phyloP scores from a whole-genome alignment of 1,284 basidiomycete species.

The Irpex sp. region DNA sequence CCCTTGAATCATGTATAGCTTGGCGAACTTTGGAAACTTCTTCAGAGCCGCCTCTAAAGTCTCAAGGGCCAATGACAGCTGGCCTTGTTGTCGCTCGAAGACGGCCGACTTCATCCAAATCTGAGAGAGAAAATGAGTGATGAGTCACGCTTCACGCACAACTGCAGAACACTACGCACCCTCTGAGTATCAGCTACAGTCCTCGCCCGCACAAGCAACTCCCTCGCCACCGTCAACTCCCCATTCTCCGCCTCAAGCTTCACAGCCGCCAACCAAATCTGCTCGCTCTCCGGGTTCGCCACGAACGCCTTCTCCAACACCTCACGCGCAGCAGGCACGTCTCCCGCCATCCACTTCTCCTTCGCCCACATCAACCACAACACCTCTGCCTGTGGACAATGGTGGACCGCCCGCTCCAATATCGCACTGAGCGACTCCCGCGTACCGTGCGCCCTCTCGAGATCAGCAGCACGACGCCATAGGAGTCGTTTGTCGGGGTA shows the following conservation, averaged over 20 bases:
- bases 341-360: conserved; percentile 87
- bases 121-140: conserved; percentile 33
- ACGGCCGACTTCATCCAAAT: conserved; percentile 99
- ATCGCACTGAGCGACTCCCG: conserved; percentile 82
- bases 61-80: conserved; percentile 66
- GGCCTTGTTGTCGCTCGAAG: conserved; percentile 87
- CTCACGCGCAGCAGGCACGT: conserved; percentile 82
- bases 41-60: conserved; percentile 70
- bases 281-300: conserved; percentile 93
- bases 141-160: conserved; percentile 2
- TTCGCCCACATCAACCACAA: conserved; percentile 98
- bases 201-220: conserved; percentile 84
- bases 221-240: conserved; percentile 78
- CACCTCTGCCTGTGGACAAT: conserved; percentile 91
- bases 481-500: conserved; percentile 81
- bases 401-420: conserved; percentile 76
- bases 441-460: conserved; percentile 88
- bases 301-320: conserved; percentile 89
- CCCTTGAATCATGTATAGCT: conserved; percentile 95
- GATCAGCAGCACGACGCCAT: conserved; percentile 87
- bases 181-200: conserved; percentile 87
- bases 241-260: conserved; percentile 95
- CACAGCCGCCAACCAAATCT: conserved; percentile 95
- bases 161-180: conserved; percentile 41
- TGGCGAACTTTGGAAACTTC: conserved; percentile 84